Conservation (phyloP, 2,329 filamentous ascomycete species). For the Hawksworthiomyces lignivorus region DNA sequence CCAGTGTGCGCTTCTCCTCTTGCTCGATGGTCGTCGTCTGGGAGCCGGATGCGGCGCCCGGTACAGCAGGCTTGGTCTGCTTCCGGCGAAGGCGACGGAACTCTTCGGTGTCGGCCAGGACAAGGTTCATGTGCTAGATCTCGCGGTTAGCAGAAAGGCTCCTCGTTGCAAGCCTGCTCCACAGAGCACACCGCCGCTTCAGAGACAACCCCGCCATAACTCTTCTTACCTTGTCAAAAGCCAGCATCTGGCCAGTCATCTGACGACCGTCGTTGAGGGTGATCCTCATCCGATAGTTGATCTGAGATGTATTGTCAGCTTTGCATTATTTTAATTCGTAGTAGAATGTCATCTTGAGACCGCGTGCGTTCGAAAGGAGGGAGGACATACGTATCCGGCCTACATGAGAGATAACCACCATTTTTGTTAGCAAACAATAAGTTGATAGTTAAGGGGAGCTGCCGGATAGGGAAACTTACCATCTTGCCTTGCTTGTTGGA, state of each 20-base stretch:
- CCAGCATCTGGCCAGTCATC: conserved; percentile 96
- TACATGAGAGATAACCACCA: too few species aligned
- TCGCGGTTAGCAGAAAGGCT: neutral
- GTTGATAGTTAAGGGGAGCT: too few species aligned
- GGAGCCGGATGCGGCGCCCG: conserved; percentile 43
- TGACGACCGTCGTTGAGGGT: conserved; percentile 91
- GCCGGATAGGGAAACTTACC: conserved; percentile 69
- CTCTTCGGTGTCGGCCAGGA: conserved; percentile 97
- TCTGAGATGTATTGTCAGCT: too few species aligned
- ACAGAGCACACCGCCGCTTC: too few species aligned
- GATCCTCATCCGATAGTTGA: conserved; percentile 99
- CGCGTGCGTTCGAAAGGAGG: too few species aligned
- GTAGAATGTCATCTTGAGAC: too few species aligned
- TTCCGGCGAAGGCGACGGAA: conserved; percentile 87
- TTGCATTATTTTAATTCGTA: too few species aligned
- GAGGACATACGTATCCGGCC: conserved; percentile 61
- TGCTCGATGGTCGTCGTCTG: conserved; percentile 67
- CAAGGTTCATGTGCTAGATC: conserved; percentile 89
- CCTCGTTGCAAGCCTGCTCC: too few species aligned
- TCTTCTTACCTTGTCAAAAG: conserved; percentile 67
- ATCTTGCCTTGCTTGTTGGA: conserved; percentile 96
- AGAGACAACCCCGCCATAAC: neutral
- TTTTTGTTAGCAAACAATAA: too few species aligned
- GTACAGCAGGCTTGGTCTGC: conserved; percentile 62
- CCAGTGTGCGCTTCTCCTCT: conserved; percentile 96